These are phyloP conservation scores for Populus deltoides DNA, from an alignment of 345 rosid genomes.

Conservation along the genomic window DNA sequence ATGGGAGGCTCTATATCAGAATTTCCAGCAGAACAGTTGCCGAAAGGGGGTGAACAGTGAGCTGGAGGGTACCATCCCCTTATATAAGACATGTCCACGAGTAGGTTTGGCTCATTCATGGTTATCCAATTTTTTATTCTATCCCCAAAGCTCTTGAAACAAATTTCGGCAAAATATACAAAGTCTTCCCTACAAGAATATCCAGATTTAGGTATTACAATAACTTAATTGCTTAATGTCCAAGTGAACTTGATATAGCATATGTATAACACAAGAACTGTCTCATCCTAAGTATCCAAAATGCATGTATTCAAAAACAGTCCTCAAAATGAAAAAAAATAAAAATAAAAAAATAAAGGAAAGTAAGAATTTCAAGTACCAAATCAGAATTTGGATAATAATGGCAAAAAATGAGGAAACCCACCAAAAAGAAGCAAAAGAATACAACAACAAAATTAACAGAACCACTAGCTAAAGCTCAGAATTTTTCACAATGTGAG, in stretches of 20 bases:
- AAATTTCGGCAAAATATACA: slow-evolving; percentile 31
- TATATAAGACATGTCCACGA: slow-evolving; percentile 32
- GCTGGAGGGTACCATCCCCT: slow-evolving; percentile 38
- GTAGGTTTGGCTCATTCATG: slow-evolving; percentile 39
- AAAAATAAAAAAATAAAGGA: no score
- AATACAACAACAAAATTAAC: no score
- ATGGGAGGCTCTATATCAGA: slow-evolving; percentile 36
- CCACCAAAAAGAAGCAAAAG: no score
- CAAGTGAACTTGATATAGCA: neutral
- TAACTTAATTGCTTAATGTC: neutral
- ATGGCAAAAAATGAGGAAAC: no score
- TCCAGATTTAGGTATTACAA: neutral
- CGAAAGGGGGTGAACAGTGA: slow-evolving; percentile 41
- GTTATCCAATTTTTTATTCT: slow-evolving; percentile 43
- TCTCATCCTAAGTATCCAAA: no score
- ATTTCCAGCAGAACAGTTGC: slow-evolving; percentile 41
- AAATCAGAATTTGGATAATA: no score
- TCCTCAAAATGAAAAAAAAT: no score
- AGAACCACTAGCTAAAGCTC: no score
- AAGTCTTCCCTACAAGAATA: slow-evolving; percentile 40
- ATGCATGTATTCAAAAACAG: no score
- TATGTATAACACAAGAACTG: no score
- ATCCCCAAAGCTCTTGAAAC: slow-evolving; percentile 45
- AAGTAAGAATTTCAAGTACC: no score
- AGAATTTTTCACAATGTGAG: neutral